Conservation (phyloP, 371 early-diverging fungal species). For the Modicella reniformis region DNA sequence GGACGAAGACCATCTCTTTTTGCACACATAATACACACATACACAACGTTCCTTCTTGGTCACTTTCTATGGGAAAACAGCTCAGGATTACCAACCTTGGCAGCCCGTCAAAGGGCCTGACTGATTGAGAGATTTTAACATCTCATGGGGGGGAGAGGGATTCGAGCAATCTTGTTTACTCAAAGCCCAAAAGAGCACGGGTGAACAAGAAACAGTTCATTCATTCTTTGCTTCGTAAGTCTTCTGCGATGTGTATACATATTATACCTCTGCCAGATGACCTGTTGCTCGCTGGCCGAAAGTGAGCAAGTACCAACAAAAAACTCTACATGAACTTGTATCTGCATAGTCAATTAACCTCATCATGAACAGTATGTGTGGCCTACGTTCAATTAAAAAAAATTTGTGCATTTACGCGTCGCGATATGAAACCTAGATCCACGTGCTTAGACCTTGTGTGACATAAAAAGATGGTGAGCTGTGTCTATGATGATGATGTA, state of each 20-base stretch:
- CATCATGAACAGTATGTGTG: background rate
- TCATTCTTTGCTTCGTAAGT: too few species aligned
- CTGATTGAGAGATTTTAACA: background rate
- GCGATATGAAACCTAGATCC: background rate
- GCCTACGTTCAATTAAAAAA: background rate
- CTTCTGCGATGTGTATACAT: too few species aligned
- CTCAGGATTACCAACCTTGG: conserved; percentile 6
- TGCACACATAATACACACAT: background rate
- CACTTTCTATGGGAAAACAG: background rate
- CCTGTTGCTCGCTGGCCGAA: too few species aligned
- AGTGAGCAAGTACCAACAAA: too few species aligned
- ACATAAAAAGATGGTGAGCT: background rate
- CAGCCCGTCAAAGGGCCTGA: background rate
- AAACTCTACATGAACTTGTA: background rate
- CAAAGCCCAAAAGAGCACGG: background rate
- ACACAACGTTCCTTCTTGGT: background rate
- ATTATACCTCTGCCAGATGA: too few species aligned
- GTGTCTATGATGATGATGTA: conserved; percentile 13
- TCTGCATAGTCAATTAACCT: too few species aligned
- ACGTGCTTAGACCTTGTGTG: too few species aligned
- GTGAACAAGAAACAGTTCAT: too few species aligned
- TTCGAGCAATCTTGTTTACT: too few species aligned
- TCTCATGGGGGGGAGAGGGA: too few species aligned
- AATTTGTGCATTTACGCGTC: conserved; percentile 1
- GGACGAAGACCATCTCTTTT: too few species aligned